These are phyloP conservation scores for Penicillium freii DNA, from an alignment of 2,329 filamentous ascomycete species.

Conservation along the genomic window DNA sequence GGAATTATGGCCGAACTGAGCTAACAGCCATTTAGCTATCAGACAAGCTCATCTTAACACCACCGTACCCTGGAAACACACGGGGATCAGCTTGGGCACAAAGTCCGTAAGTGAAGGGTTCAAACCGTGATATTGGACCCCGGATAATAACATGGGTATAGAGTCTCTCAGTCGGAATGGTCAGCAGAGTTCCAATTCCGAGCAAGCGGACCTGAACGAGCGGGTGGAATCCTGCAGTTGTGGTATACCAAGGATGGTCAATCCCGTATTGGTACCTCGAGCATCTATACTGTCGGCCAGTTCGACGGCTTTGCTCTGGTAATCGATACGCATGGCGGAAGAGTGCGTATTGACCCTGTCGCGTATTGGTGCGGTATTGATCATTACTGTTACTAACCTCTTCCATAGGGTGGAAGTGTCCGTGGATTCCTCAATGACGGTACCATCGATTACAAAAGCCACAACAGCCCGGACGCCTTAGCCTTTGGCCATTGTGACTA, in stretches of 20 bases:
- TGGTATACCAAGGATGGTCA: constrained; percentile 79
- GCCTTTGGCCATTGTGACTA: constrained; percentile 94
- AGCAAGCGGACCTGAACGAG: constrained; percentile 78
- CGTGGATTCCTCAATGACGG: constrained; percentile 95
- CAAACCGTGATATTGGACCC: neutral
- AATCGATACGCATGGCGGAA: constrained; percentile 77
- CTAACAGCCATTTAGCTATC: constrained; percentile 57
- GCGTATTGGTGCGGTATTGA: neutral
- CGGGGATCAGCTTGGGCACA: constrained; percentile 81
- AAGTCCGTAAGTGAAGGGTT: constrained; percentile 40
- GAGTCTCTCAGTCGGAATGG: constrained; percentile 64
- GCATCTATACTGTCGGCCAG: constrained; percentile 77
- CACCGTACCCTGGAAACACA: constrained; percentile 79
- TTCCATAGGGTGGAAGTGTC: constrained; percentile 66
- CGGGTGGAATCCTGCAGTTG: constrained; percentile 84
- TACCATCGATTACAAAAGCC: constrained; percentile 70
- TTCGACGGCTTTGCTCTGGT: constrained; percentile 92
- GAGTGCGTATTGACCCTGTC: constrained; percentile 36
- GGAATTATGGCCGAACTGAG: neutral
- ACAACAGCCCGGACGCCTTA: constrained; percentile 74
- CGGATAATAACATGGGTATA: constrained; percentile 28
- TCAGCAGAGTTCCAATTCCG: constrained; percentile 82
- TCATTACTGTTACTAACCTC: neutral
- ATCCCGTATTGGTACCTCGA: constrained; percentile 64
- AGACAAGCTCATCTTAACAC: constrained; percentile 89